Evolutionary conservation across 108 stramenopile species (phyloP).

Genomic region (Fistulifera pelliculosa): DNA sequence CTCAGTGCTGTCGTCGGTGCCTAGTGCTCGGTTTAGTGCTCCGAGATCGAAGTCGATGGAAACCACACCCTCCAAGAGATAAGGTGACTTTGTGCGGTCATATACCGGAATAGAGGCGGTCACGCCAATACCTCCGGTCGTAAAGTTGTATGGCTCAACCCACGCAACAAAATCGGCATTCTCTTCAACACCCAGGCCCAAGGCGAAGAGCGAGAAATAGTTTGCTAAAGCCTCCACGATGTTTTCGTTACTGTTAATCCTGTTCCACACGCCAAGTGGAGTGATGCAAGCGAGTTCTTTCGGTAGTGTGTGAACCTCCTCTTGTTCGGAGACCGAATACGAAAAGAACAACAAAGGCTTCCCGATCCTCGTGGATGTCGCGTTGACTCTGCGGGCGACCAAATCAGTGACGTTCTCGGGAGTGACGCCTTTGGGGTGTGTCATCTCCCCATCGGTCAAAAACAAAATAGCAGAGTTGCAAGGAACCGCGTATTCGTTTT

Average conservation of each 20-base stretch:
- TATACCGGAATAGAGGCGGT: conserved; percentile 48
- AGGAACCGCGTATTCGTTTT: not conserved
- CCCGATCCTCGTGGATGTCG: not conserved
- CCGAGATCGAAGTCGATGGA: conserved; percentile 23
- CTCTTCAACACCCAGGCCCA: conserved; percentile 31
- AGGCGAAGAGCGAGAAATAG: conserved; percentile 46
- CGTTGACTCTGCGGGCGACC: conserved; percentile 1
- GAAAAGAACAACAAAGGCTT: conserved; percentile 27
- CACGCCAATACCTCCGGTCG: conserved; percentile 20
- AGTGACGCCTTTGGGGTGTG: conserved; percentile 4
- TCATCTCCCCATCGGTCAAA: conserved; percentile 39
- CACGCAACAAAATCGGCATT: conserved; percentile 44
- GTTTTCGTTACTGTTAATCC: conserved; percentile 20
- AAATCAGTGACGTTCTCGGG: conserved; percentile 14
- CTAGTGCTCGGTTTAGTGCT: conserved; percentile 8
- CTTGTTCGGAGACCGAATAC: conserved; percentile 24
- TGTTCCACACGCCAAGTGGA: conserved; percentile 36
- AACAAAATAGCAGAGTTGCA: conserved; percentile 20
- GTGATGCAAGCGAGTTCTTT: conserved; percentile 30
- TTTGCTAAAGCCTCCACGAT: conserved; percentile 30
- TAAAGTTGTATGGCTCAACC: conserved; percentile 48
- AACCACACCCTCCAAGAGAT: conserved; percentile 42
- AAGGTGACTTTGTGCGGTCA: conserved; percentile 34
- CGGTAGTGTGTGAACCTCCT: conserved; percentile 19
- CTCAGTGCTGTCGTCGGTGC: not conserved